Percentiles rank a stretch among this genome's conserved stretches.
These are phyloP conservation scores for Elaeis oleifera DNA, from an alignment of 202 grass and related monocot species.

Conservation along the genomic window DNA sequence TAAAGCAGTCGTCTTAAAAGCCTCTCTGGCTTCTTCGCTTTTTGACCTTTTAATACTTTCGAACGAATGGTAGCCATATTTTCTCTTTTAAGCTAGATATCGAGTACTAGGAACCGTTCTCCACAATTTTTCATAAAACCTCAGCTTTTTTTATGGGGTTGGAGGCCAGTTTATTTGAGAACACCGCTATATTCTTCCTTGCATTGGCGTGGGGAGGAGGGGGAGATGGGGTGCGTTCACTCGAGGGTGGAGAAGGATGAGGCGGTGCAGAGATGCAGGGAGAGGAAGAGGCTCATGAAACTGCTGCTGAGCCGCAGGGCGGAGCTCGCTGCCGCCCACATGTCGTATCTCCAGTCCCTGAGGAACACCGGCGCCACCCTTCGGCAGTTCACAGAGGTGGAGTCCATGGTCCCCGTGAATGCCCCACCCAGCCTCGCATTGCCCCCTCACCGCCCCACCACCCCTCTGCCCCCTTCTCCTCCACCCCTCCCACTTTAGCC, in stretches of 20 bases:
- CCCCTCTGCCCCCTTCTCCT: slow-evolving; percentile 31
- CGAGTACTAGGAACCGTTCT: background rate
- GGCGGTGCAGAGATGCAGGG: slow-evolving; percentile 67
- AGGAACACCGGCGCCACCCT: slow-evolving; percentile 85
- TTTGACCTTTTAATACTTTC: background rate
- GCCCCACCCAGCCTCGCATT: slow-evolving; percentile 19
- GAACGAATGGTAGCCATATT: background rate
- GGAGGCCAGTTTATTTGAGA: background rate
- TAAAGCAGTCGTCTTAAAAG: background rate
- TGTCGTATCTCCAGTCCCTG: slow-evolving; percentile 69
- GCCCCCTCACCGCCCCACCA: slow-evolving; percentile 31
- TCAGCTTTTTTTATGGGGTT: background rate
- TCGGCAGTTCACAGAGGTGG: slow-evolving; percentile 66
- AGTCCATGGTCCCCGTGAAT: slow-evolving; percentile 19
- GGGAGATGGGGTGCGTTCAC: slow-evolving; percentile 63
- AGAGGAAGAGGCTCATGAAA: slow-evolving; percentile 85
- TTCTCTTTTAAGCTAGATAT: too few relatives aligned
- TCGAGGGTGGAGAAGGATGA: slow-evolving; percentile 82
- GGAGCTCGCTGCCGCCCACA: slow-evolving; percentile 61
- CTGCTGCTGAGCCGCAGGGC: slow-evolving; percentile 53
- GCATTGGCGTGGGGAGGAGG: background rate
- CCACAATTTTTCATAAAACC: background rate
- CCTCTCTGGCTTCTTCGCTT: background rate
- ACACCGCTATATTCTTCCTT: background rate
- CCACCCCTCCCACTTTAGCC: slow-evolving; percentile 48